Percentiles rank a stretch among this genome's conserved stretches.
phyloP scores from a whole-genome alignment of 306 rosid genomes.

The Quercus bicolor region DNA sequence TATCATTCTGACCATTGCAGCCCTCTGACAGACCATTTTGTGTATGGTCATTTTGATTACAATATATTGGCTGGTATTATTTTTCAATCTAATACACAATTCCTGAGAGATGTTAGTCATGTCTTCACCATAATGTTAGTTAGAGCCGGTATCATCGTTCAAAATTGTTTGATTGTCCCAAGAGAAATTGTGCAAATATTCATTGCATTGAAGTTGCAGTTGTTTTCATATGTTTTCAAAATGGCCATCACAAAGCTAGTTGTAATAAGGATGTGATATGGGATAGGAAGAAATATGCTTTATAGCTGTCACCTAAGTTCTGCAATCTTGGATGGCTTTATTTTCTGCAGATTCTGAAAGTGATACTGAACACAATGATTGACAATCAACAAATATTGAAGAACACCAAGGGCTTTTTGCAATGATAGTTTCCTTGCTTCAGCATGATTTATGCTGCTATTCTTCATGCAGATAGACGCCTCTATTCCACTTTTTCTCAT shows the following conservation, averaged over 20 bases:
- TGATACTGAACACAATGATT: slow-evolving; percentile 80
- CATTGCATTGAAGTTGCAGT: not conserved
- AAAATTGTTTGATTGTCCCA: not conserved
- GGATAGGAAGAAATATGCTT: not conserved
- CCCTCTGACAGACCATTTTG: too few species aligned
- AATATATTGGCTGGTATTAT: too few species aligned
- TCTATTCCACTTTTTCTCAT: too few species aligned
- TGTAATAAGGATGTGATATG: not conserved
- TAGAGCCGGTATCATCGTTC: too few species aligned
- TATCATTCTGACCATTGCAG: too few species aligned
- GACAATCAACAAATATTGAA: slow-evolving; percentile 7
- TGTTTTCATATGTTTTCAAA: not conserved
- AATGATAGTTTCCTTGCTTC: not conserved
- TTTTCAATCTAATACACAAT: too few species aligned
- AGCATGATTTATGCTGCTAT: not conserved
- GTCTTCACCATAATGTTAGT: too few species aligned
- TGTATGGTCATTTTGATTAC: too few species aligned
- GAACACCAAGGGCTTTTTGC: not conserved
- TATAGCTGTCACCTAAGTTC: slow-evolving; percentile 9
- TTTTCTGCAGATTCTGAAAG: slow-evolving; percentile 74
- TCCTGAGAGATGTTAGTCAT: too few species aligned
- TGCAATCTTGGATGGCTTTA: not conserved
- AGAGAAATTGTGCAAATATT: not conserved
- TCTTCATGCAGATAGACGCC: not conserved
- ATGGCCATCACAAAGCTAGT: not conserved